phyloP scores from a whole-genome alignment of 768 basidiomycete species.

The Podaxis sp. region DNA sequence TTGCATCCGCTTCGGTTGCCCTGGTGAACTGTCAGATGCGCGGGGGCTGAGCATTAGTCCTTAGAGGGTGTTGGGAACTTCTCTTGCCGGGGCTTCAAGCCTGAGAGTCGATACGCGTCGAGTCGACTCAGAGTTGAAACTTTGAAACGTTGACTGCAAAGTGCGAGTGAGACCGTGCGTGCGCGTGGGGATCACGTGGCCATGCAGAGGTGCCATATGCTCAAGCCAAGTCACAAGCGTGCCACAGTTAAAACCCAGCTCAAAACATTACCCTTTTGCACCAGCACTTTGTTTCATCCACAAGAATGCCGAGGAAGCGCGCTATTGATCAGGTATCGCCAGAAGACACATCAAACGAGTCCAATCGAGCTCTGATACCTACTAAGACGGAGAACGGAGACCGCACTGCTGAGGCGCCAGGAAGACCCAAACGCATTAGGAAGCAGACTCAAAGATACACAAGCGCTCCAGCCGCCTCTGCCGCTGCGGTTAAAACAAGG shows the following conservation, averaged over 20 bases:
- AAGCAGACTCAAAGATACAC: slow-evolving; percentile 7
- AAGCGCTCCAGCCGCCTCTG: background rate
- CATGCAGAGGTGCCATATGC: too few species aligned
- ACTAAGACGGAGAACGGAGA: background rate
- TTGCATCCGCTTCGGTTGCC: too few species aligned
- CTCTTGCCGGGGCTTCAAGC: too few species aligned
- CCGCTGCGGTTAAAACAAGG: background rate
- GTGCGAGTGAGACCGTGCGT: too few species aligned
- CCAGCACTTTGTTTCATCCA: background rate
- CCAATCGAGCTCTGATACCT: background rate
- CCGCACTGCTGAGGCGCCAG: background rate
- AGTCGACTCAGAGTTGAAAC: too few species aligned
- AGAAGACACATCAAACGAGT: background rate
- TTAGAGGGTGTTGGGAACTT: too few species aligned
- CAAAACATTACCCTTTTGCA: background rate
- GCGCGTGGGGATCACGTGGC: too few species aligned
- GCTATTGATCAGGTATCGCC: background rate
- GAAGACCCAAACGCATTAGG: slow-evolving; percentile 4
- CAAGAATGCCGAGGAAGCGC: background rate
- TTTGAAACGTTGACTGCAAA: too few species aligned
- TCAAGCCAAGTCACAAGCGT: background rate
- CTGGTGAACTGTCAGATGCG: too few species aligned
- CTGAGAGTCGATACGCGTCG: too few species aligned
- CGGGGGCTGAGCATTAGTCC: too few species aligned
- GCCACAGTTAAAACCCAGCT: background rate